Evolutionary conservation across 176 grass and related monocot genomes (phyloP), one percentile per base, ranked within the genome.

Genomic region (Raddia guianensis): DNA sequence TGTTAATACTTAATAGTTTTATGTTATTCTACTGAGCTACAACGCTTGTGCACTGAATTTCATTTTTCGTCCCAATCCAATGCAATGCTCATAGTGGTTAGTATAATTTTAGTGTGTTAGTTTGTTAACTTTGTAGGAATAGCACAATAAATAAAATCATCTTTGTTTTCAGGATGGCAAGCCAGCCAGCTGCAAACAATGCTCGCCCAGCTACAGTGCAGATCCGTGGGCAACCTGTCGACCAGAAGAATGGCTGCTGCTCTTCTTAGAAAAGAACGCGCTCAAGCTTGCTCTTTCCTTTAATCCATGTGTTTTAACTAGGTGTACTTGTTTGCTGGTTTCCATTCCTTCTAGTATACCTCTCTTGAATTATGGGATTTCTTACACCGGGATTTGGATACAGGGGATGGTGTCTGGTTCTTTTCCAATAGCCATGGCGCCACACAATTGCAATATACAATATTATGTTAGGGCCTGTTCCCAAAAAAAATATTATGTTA

Each of bases 231-330:
- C 85, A 92, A 71, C 87, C 89, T 27, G 73, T 95, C n/a, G 84
- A 87, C 60, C 89, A 95, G 76, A 95, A 91, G 65, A 74, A 86
- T 0, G 84, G 86, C 32, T 94, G 89, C 89, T 94, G 92, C 86
- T 94, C 89, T 48, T 82, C 92, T 82, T 94, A 58, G 63, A 51
- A 61, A 51, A 12, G 5, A 46, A 64, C 2, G 15, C 0, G 21
- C 58, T 34, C 49, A 57, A 44, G 20, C 13, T 10, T 27, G 74
- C 43, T 49, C 74, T 9, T 12, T 63, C 74, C 74, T 77, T 64
- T 3, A 77, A 48, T 64, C 59, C 27, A 64, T 64, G 75, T 49
- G 75, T 49, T 77, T 63, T 77, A 64, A 27, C 34, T 77, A 64
- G 75, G 27, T 2, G 59, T 77, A 64, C 27, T 49, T 77, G 9